These are phyloP conservation scores for Clavariopsis aquatica DNA, from an alignment of 495 filamentous ascomycete genomes.

Conservation along the genomic window DNA sequence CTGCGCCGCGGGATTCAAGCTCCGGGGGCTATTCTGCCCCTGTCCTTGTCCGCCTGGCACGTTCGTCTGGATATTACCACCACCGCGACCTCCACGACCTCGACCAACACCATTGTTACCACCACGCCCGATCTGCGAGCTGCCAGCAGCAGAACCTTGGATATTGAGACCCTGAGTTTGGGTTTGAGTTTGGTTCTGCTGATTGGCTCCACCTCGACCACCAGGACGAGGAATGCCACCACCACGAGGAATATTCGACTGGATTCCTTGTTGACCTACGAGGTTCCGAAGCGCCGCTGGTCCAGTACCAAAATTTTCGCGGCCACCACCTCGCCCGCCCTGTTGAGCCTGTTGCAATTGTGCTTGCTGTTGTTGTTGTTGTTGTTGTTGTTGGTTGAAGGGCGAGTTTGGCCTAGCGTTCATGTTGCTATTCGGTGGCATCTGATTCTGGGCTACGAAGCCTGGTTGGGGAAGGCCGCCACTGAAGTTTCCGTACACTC, in stretches of 20 bases:
- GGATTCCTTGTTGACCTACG: constrained; percentile 25
- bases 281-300: constrained; percentile 39
- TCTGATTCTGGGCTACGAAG: constrained; percentile 7
- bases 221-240: constrained; percentile 30
- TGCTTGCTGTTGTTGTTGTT: too few species aligned
- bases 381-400: constrained; percentile 15
- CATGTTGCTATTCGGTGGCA: constrained; percentile 1
- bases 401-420: constrained; percentile 23
- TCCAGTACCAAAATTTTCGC: constrained; percentile 36
- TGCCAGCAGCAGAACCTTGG: constrained; percentile 9
- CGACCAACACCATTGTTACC: constrained; percentile 1
- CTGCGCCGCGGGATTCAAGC: constrained; percentile 19
- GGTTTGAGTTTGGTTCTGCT: constrained; percentile 20
- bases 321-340: constrained; percentile 11
- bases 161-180: constrained; percentile 12
- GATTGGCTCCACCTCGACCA: constrained; percentile 23
- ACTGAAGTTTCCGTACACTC: background rate
- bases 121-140: constrained; percentile 14
- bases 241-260: constrained; percentile 27
- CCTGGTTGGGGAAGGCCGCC: constrained; percentile 30
- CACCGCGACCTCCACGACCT: constrained; percentile 11
- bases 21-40: constrained; percentile 12
- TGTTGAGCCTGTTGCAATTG: constrained; percentile 9
- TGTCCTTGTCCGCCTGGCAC: background rate
- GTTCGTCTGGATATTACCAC: constrained; percentile 23